Conservation (phyloP, 2,329 filamentous ascomycete species). For the Cordyceps cateniannulata region DNA sequence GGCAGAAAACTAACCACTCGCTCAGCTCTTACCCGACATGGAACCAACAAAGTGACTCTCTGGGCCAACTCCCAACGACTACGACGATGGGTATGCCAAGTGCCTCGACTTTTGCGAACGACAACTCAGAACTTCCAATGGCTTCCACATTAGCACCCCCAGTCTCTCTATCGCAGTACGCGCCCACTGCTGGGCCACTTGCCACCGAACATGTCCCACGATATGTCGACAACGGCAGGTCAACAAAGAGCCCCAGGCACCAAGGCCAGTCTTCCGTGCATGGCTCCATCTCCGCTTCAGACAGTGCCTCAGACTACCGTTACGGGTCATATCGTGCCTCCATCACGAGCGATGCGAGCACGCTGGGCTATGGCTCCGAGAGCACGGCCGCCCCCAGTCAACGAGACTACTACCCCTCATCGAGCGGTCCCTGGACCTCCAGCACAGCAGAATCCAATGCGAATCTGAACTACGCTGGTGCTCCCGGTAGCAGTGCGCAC, state of each 20-base stretch:
- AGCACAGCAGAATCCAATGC: constrained; percentile 41
- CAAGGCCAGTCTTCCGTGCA: constrained; percentile 48
- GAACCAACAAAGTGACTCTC: constrained; percentile 25
- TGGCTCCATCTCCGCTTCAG: constrained; percentile 42
- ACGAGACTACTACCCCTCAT: constrained; percentile 47
- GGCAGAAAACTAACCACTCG: constrained; percentile 21
- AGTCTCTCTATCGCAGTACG: constrained; percentile 36
- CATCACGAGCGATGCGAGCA: constrained; percentile 26
- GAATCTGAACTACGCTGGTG: constrained; percentile 37
- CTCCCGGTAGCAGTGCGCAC: constrained; percentile 20
- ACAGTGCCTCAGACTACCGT: constrained; percentile 48
- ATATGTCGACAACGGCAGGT: constrained; percentile 51
- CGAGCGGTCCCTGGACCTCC: constrained; percentile 44
- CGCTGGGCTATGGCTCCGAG: constrained; percentile 26
- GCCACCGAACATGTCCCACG: constrained; percentile 44
- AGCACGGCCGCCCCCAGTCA: constrained; percentile 19
- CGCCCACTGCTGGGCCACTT: constrained; percentile 17
- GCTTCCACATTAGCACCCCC: constrained; percentile 47
- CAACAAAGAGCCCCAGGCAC: constrained; percentile 51
- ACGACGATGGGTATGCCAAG: constrained; percentile 47
- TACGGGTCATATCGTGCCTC: constrained; percentile 40
- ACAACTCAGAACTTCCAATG: constrained; percentile 48
- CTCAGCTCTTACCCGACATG: constrained; percentile 52
- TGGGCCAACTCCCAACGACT: constrained; percentile 41
- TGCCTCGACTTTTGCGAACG: constrained; percentile 37